Evolutionary conservation across 2,329 filamentous ascomycete species (phyloP), one percentile per base, ranked within the genome.

Genomic region (Sclerotinia glacialis): DNA sequence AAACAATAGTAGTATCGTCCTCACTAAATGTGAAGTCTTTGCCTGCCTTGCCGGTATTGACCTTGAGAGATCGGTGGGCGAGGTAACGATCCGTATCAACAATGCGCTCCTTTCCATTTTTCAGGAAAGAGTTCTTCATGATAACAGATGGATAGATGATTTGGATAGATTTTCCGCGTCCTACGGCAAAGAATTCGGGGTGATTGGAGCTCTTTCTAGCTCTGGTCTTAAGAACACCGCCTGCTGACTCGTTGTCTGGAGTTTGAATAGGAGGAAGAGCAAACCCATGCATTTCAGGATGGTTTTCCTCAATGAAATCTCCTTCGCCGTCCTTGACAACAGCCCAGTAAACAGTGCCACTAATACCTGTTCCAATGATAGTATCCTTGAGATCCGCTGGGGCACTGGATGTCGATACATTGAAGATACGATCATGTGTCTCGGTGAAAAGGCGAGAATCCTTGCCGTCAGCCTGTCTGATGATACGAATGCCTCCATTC

Each of bases 21-120:
- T 96, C 93, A 78, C 94, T 97, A 80, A 99, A 99, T 56, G 89
- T 90, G 77, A 99, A 99, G 78, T 99, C 95, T 79, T 99, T 99
- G 70, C 93, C 95, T 71, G 95, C 94, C 82, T 99, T 99, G 72
- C 94, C 95, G 69, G 93, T 98, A 72, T 94, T 92, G 78, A 99
- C 97, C 79, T 93, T 96, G 71, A 98, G 82, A 59, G 91, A 91
- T 75, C 91, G 93, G 76, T 97, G 90, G 75, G 89, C 89, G 71
- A 95, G 86, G 70, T 96, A 92, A 75, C 88, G 90, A 76, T 97
- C 93, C 0, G 91, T 95, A 76, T 97, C 91, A 69, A 97, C 92
- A 64, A 88, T 81, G 53, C 86, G 86, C 72, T 88, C 86, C 71
- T 86, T 84, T 37, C 84, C 85, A 60, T 84, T 79, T 78, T 87